These are phyloP conservation scores for Trifolium pratense DNA, from an alignment of 306 rosid genomes.

Conservation along the genomic window DNA sequence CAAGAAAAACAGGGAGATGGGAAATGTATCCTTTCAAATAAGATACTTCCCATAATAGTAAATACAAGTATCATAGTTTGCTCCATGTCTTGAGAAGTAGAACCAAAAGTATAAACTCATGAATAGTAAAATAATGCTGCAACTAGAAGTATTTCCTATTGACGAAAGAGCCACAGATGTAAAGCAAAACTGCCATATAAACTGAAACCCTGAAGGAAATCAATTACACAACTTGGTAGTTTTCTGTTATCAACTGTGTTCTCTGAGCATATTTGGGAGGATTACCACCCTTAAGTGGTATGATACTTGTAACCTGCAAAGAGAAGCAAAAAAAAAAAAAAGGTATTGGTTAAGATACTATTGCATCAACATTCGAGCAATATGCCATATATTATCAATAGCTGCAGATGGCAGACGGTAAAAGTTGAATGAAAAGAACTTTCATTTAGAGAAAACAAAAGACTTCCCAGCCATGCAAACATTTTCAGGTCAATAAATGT, in stretches of 20 bases:
- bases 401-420: not conserved
- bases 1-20: not conserved
- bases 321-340: not conserved
- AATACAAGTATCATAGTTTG: conserved; percentile 23
- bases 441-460: conserved; percentile 14
- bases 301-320: conserved; percentile 63
- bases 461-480: not conserved
- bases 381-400: not conserved
- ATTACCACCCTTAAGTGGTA: conserved; percentile 77
- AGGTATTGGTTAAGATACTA: not conserved
- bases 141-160: conserved; percentile 6
- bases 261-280: conserved; percentile 86
- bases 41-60: conserved; percentile 8
- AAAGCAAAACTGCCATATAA: not conserved
- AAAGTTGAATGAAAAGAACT: conserved; percentile 15
- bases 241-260: conserved; percentile 85
- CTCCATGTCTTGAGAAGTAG: conserved; percentile 28
- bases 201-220: conserved; percentile 7
- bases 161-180: not conserved
- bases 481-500: conserved; percentile 12
- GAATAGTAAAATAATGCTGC: conserved; percentile 18
- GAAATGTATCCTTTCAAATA: conserved; percentile 27
- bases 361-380: conserved; percentile 6
- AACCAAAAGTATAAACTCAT: conserved; percentile 21
- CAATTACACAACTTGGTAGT: conserved; percentile 78